Evolutionary conservation across 345 rosid genomes (phyloP).

Genomic region (Dipteronia dyeriana): DNA sequence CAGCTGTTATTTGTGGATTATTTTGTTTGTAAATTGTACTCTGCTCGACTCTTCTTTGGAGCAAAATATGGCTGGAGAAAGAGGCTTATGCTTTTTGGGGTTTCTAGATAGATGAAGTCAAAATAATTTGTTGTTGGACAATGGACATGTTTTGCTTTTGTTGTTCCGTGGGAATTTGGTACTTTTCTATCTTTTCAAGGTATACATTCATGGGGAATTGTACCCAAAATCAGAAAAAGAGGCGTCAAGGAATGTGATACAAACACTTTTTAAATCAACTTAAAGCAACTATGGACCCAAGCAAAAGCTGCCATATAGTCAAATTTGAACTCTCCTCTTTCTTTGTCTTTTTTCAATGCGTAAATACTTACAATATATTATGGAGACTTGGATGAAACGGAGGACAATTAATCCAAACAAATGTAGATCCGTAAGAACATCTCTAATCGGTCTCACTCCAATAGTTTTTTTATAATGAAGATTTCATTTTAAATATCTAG

Average conservation of each 20-base stretch:
- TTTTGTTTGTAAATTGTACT: not conserved
- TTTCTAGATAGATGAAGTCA: not conserved
- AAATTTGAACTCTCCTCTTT: too few relatives aligned
- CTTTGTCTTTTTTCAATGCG: too few relatives aligned
- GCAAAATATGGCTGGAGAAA: not conserved
- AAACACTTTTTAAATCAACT: not conserved
- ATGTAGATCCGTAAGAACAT: too few relatives aligned
- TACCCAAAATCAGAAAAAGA: not conserved
- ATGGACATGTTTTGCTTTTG: not conserved
- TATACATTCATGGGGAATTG: not conserved
- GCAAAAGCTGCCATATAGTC: too few relatives aligned
- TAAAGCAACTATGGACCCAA: too few relatives aligned
- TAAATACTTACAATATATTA: too few relatives aligned
- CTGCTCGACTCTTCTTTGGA: not conserved
- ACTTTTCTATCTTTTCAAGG: constrained; percentile 6
- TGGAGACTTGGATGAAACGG: too few relatives aligned
- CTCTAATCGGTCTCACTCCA: too few relatives aligned
- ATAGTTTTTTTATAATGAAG: too few relatives aligned
- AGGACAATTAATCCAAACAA: too few relatives aligned
- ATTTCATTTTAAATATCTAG: too few relatives aligned
- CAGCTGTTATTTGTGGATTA: constrained; percentile 5
- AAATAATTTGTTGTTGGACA: not conserved
- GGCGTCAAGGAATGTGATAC: not conserved
- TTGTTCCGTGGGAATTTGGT: not conserved
- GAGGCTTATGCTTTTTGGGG: not conserved